Percentiles rank a stretch among this genome's conserved stretches.
phyloP scores from a whole-genome alignment of 176 grass and related monocot species.

The Pharus latifolius region DNA sequence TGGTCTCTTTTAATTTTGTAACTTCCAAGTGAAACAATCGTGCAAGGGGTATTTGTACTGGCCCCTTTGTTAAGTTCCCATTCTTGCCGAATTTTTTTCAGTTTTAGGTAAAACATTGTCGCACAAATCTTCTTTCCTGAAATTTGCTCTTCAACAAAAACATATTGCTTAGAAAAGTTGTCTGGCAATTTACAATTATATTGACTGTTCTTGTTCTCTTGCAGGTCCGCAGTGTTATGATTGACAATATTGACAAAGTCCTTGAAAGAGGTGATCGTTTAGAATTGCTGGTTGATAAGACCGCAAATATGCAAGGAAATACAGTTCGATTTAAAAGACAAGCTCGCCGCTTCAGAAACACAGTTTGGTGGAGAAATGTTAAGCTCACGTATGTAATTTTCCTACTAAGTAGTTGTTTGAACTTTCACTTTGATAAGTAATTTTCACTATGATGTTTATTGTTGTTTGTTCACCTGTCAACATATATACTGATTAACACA shows the following conservation, averaged over 20 bases:
- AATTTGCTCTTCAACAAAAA: background rate
- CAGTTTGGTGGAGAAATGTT: constrained; percentile 84
- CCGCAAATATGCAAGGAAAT: constrained; percentile 86
- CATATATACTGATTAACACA: background rate
- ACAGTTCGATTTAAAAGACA: constrained; percentile 86
- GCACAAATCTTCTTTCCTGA: background rate
- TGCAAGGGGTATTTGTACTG: background rate
- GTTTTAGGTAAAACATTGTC: background rate
- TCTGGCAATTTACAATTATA: background rate
- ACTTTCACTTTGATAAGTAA: no score
- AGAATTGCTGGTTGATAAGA: constrained; percentile 91
- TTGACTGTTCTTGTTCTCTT: constrained; percentile 5
- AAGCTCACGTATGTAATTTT: constrained; percentile 65
- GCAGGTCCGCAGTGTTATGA: constrained; percentile 97
- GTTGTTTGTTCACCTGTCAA: no score
- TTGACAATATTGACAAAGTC: constrained; percentile 98
- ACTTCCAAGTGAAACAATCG: background rate
- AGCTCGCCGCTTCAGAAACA: constrained; percentile 82
- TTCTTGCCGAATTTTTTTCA: background rate
- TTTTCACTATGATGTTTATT: no score
- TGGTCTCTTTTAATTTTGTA: background rate
- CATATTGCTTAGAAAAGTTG: background rate
- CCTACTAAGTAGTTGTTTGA: background rate
- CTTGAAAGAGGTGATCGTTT: constrained; percentile 93
- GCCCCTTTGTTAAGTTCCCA: background rate